Conservation (phyloP, 768 basidiomycete species). For the Pulveroboletus sp. region DNA sequence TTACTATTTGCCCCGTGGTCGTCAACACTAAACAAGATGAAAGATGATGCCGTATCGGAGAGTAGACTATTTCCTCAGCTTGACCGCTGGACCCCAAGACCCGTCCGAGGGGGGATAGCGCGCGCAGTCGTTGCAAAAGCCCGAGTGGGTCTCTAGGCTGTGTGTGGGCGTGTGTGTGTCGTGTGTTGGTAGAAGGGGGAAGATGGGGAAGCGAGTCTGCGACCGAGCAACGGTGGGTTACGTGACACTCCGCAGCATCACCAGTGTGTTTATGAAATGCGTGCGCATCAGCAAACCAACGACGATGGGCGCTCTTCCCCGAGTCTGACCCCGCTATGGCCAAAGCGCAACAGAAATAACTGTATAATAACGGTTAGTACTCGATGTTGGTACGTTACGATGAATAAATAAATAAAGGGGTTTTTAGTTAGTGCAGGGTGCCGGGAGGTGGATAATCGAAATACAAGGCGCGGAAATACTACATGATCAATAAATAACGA, state of each 20-base stretch:
- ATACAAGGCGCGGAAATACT: slow-evolving; percentile 6
- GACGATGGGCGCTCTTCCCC: too few relatives aligned
- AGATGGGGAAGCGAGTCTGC: not conserved
- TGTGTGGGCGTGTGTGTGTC: not conserved
- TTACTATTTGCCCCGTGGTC: too few relatives aligned
- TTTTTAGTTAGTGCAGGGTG: too few relatives aligned
- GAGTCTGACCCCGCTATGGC: too few relatives aligned
- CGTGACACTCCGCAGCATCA: not conserved
- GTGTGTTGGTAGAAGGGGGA: not conserved
- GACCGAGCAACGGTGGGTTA: not conserved
- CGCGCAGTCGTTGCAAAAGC: slow-evolving; percentile 13
- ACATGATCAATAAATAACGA: slow-evolving; percentile 18
- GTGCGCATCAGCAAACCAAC: not conserved
- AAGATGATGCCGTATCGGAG: slow-evolving; percentile 11
- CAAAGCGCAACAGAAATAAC: not conserved
- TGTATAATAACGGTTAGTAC: too few relatives aligned
- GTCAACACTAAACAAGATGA: slow-evolving; percentile 9
- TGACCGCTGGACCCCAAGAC: slow-evolving; percentile 6
- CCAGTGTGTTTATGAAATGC: not conserved
- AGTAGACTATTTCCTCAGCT: slow-evolving; percentile 2
- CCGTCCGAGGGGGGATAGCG: slow-evolving; percentile 10
- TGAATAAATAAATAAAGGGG: not conserved
- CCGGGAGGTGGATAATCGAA: slow-evolving; percentile 10
- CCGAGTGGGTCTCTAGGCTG: not conserved
- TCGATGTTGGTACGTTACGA: not conserved